phyloP scores from a whole-genome alignment of 192 early-diverging fungal genomes.

The Phycomyces nitens region DNA sequence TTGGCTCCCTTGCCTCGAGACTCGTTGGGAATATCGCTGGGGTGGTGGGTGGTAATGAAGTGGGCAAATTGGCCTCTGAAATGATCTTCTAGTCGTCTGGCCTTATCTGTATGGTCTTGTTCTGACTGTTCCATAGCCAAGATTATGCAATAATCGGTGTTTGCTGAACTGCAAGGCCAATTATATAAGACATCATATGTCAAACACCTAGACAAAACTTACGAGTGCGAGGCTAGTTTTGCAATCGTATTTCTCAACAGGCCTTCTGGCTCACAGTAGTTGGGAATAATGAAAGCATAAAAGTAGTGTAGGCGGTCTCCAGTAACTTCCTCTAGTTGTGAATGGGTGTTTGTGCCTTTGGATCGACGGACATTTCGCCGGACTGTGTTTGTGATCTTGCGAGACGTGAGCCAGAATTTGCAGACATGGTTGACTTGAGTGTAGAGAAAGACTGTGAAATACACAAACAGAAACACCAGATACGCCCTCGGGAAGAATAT shows the following conservation, averaged over 20 bases:
- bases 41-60: conserved; percentile 68
- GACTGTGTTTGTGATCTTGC: conserved; percentile 19
- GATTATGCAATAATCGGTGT: conserved; percentile 49
- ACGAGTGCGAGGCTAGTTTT: conserved; percentile 62
- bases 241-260: conserved; percentile 68
- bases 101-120: conserved; percentile 49
- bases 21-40: conserved; percentile 59
- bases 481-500: conserved; percentile 42
- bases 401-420: conserved; percentile 43
- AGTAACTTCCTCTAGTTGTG: conserved; percentile 26
- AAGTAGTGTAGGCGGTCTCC: conserved; percentile 23
- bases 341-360: conserved; percentile 29
- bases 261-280: conserved; percentile 67
- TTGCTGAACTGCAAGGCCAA: conserved; percentile 31
- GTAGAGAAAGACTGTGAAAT: conserved; percentile 44
- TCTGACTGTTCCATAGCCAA: conserved; percentile 74
- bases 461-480: conserved; percentile 39
- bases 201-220: conserved; percentile 19
- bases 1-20: conserved; percentile 72
- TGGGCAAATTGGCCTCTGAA: conserved; percentile 59
- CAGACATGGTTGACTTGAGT: conserved; percentile 45
- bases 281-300: conserved; percentile 69
- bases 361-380: too few species aligned
- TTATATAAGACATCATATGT: conserved; percentile 1
- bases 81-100: conserved; percentile 41